Evolutionary conservation across 2,329 filamentous ascomycete species (phyloP).

Genomic region (Cercospora janseana): DNA sequence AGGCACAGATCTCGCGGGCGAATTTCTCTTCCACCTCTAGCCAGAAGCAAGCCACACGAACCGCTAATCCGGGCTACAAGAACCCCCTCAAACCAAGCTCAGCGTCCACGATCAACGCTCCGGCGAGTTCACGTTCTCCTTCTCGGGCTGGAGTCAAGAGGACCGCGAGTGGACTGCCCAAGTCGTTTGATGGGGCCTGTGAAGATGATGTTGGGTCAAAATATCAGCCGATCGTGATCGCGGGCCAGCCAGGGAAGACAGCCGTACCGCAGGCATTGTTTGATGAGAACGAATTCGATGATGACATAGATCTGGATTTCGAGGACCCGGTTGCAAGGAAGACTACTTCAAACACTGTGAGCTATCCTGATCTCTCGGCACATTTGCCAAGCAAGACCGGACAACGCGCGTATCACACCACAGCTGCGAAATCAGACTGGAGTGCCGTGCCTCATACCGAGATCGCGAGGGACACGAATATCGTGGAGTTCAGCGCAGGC

Average conservation of each 20-base stretch:
- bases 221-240: conserved; percentile 37
- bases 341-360: conserved; percentile 40
- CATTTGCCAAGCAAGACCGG: conserved; percentile 13
- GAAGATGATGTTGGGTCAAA: conserved; percentile 36
- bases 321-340: conserved; percentile 56
- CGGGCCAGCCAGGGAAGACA: conserved; percentile 39
- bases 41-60: conserved; percentile 42
- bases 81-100: conserved; percentile 38
- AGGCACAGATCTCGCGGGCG: conserved; percentile 47
- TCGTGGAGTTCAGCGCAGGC: conserved; percentile 25
- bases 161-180: conserved; percentile 48
- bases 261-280: conserved; percentile 46
- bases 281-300: conserved; percentile 80
- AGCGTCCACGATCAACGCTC: conserved; percentile 31
- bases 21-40: conserved; percentile 58
- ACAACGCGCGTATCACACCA: conserved; percentile 27
- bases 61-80: conserved; percentile 29
- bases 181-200: conserved; percentile 44
- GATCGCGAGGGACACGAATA: conserved; percentile 3
- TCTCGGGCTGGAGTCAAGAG: conserved; percentile 41
- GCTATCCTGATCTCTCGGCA: conserved; percentile 44
- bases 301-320: conserved; percentile 73
- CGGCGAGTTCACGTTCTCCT: conserved; percentile 22
- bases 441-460: conserved; percentile 34
- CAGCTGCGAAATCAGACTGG: conserved; percentile 11